These are phyloP conservation scores for Knufia fluminis DNA, from an alignment of 2,329 filamentous ascomycete genomes.

Conservation along the genomic window DNA sequence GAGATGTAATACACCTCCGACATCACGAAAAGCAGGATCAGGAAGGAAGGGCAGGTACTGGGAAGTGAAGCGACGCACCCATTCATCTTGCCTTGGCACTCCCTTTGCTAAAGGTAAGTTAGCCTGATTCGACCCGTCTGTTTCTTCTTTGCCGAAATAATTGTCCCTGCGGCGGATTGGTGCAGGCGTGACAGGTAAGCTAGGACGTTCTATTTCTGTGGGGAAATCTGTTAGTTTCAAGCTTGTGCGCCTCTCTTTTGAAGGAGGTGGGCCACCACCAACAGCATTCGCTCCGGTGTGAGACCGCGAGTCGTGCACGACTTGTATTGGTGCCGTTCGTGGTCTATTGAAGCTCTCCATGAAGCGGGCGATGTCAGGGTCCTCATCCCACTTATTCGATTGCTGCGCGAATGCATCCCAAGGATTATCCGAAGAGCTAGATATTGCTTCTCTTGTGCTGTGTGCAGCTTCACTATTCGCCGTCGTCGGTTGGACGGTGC, in stretches of 20 bases:
- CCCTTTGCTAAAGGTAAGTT: slow-evolving; percentile 67
- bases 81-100: slow-evolving; percentile 78
- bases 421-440: slow-evolving; percentile 13
- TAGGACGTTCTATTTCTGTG: slow-evolving; percentile 69
- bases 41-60: slow-evolving; percentile 22
- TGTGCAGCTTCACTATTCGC: slow-evolving; percentile 7
- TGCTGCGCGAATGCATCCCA: slow-evolving; percentile 59
- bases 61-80: slow-evolving; percentile 61
- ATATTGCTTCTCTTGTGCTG: slow-evolving; percentile 12
- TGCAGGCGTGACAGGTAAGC: slow-evolving; percentile 81
- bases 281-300: slow-evolving; percentile 16
- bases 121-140: slow-evolving; percentile 45
- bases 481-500: neutral
- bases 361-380: slow-evolving; percentile 80
- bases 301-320: slow-evolving; percentile 26
- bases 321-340: slow-evolving; percentile 41
- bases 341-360: slow-evolving; percentile 64
- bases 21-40: slow-evolving; percentile 14
- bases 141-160: slow-evolving; percentile 50
- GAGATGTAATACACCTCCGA: slow-evolving; percentile 24
- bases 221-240: slow-evolving; percentile 81
- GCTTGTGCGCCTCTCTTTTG: slow-evolving; percentile 40
- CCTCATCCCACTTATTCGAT: slow-evolving; percentile 86
- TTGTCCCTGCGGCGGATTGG: slow-evolving; percentile 60
- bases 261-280: slow-evolving; percentile 16